Base-by-base conservation (phyloP, 495 filamentous ascomycete species). In the Lasiosphaeria hispida region DNA sequence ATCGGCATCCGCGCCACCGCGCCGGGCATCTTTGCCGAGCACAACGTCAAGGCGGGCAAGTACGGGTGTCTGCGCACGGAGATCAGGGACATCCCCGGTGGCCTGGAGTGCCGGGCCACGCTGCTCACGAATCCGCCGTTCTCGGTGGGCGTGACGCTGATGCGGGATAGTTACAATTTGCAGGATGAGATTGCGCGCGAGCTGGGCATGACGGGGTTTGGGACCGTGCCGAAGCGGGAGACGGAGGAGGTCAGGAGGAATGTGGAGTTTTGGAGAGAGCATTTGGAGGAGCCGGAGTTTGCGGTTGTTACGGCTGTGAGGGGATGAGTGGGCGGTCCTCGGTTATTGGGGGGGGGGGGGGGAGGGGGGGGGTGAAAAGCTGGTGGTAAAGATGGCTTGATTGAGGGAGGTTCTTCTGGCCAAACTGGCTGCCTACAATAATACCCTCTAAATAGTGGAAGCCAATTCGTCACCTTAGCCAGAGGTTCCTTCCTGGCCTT, bases 161-260 rank as follows among this genome's bases (percentile, higher is more conserved):
- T 51, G 48, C 9, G n/a, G 34, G 48, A 51, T 33, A 36, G 23
- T 33, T 15, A 36, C 13, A 54, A 64, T 0, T 41, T 64, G 37
- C 50, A 53, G 44, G 62, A 49, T 1, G 60, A 62, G 55, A 52
- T 65, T 37, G 53, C 52, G 15, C 53, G 62, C 36, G 60, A 62
- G 43, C 38, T 37, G n/a, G 63, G 65, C 4, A 11, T 69, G 0
- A 53, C 47, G 0, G 57, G 63, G 14, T 35, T 65, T 18, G 49
- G 54, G 38, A 58, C 38, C 3, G 58, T 61, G 38, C 55, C 62
- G 14, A 47, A 48, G 14, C 58, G 62, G 49, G 58, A 58, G 13
- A 17, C 62, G 8, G 47, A 45, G 18, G 44, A 50, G 13, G 56
- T 69, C 2, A 53, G 39, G 45, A 52, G 50, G 52, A 61, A 69